Conservation (phyloP, 2,329 filamentous ascomycete species). For the Lasiodiplodia sp. region DNA sequence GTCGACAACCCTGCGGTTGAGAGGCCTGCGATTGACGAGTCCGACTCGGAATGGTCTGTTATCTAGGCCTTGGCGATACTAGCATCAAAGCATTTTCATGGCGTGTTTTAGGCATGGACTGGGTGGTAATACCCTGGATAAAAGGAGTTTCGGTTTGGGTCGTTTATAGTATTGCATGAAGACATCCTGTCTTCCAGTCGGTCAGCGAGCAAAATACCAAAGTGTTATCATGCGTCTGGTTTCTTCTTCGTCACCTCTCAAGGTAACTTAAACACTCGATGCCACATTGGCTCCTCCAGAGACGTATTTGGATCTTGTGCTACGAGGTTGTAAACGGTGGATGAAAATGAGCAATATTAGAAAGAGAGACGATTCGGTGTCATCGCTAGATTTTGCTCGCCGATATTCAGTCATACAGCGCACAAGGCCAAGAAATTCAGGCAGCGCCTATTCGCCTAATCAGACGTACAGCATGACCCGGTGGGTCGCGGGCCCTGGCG, state of each 20-base stretch:
- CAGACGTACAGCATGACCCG: conserved; percentile 5
- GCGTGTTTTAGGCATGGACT: neutral
- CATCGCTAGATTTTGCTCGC: neutral
- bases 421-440: neutral
- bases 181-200: neutral
- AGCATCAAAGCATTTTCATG: neutral
- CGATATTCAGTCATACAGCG: neutral
- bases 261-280: neutral
- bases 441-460: conserved; percentile 9
- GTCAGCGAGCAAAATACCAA: neutral
- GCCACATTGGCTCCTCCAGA: neutral
- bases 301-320: neutral
- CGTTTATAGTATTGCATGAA: neutral
- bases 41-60: conserved; percentile 19
- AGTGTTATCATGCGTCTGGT: neutral
- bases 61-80: neutral
- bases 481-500: neutral
- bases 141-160: neutral
- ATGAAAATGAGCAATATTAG: neutral
- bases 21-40: neutral
- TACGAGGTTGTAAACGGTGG: neutral
- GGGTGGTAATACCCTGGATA: conserved; percentile 1
- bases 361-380: neutral
- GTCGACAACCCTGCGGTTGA: neutral
- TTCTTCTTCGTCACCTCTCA: neutral